Percentiles rank a stretch among this genome's conserved stretches.
Conservation (phyloP, 1,284 basidiomycete genomes). For the Singerocomus rubriflavus region DNA sequence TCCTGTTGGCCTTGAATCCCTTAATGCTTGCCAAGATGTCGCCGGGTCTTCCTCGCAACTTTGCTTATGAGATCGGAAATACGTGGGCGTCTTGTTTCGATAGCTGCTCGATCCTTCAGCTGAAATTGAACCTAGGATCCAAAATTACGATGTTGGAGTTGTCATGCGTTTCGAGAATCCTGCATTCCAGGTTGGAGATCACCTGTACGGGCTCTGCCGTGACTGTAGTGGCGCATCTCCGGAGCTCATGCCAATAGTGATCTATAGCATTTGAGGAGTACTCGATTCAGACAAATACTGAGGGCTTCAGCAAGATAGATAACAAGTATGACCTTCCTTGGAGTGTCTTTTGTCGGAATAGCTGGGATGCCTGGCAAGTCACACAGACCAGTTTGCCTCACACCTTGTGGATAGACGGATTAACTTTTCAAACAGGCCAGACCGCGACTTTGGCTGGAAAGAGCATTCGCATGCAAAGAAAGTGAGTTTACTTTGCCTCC, state of each 20-base stretch:
- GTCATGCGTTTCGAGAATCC: conserved; percentile 20
- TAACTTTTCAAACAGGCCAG: neutral
- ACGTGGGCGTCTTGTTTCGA: neutral
- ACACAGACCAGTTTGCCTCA: no score
- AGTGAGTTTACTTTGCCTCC: neutral
- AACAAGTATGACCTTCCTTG: conserved; percentile 21
- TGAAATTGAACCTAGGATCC: conserved; percentile 1
- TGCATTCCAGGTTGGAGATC: conserved; percentile 14
- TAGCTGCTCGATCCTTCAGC: neutral
- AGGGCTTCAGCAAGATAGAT: conserved; percentile 7
- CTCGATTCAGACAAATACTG: neutral
- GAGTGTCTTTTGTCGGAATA: conserved; percentile 17
- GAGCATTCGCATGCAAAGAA: conserved; percentile 20
- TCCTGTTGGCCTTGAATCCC: conserved; percentile 16
- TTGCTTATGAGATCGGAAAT: conserved; percentile 9
- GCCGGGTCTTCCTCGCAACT: neutral
- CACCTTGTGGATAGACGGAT: no score
- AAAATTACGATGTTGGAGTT: conserved; percentile 6
- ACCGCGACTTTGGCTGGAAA: conserved; percentile 24
- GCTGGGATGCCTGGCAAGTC: conserved; percentile 11
- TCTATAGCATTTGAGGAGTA: conserved; percentile 22
- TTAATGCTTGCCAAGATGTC: conserved; percentile 5
- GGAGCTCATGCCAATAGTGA: neutral
- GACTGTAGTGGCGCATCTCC: neutral
- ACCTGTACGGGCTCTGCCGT: conserved; percentile 15